Conservation (phyloP, 768 basidiomycete genomes). For the Boletus patriciae region DNA sequence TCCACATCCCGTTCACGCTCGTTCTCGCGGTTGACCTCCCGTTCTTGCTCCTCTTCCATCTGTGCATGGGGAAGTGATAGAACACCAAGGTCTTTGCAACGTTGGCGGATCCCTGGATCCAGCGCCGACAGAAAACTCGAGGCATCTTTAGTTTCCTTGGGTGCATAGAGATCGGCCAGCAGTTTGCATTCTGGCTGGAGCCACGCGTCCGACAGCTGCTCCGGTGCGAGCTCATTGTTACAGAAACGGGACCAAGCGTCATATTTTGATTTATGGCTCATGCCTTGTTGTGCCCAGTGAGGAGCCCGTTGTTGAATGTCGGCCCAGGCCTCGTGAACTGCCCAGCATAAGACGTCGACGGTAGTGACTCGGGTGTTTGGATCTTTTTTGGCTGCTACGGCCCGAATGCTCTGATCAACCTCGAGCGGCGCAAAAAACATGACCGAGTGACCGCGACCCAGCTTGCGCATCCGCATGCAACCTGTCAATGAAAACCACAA, state of each 20-base stretch:
- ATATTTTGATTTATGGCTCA: slow-evolving; percentile 1
- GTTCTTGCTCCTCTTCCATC: slow-evolving; percentile 45
- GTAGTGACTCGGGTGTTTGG: background rate
- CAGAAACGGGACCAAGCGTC: slow-evolving; percentile 16
- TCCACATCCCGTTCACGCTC: slow-evolving; percentile 41
- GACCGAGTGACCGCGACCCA: slow-evolving; percentile 46
- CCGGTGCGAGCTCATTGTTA: background rate
- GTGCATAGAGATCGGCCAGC: slow-evolving; percentile 36
- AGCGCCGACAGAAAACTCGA: background rate
- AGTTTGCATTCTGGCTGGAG: slow-evolving; percentile 37
- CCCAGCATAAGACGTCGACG: slow-evolving; percentile 43
- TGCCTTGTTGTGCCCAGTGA: slow-evolving; percentile 25
- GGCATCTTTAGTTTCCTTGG: background rate
- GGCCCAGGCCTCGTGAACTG: slow-evolving; percentile 42
- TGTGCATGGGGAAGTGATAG: slow-evolving; percentile 5
- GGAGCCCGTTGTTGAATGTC: too few relatives aligned
- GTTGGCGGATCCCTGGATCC: slow-evolving; percentile 1
- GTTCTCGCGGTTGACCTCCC: slow-evolving; percentile 43
- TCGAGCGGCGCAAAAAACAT: slow-evolving; percentile 46
- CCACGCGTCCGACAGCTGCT: slow-evolving; percentile 29
- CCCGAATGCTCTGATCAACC: slow-evolving; percentile 38
- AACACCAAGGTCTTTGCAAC: slow-evolving; percentile 13
- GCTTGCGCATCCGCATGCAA: slow-evolving; percentile 52
- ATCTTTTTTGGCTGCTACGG: slow-evolving; percentile 9
- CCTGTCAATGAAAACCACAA: slow-evolving; percentile 25